These are phyloP conservation scores for Vitis hybrid DNA, from an alignment of 177 flowering plant species.

Conservation along the genomic window DNA sequence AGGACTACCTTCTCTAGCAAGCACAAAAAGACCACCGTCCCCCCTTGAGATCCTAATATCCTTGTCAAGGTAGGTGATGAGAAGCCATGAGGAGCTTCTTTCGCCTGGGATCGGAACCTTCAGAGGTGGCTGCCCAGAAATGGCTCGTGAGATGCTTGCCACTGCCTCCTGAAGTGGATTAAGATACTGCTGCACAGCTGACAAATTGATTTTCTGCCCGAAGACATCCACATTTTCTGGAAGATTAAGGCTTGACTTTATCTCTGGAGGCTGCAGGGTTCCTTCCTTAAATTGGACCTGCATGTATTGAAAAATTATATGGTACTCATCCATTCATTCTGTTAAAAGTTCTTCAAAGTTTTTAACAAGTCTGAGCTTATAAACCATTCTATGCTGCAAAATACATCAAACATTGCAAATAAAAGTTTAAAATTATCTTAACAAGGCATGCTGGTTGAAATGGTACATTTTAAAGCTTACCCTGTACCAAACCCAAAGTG, in stretches of 20 bases:
- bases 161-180: conserved; percentile 62
- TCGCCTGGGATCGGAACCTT: conserved; percentile 81
- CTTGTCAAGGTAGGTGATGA: conserved; percentile 78
- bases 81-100: conserved; percentile 71
- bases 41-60: conserved; percentile 91
- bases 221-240: conserved; percentile 69
- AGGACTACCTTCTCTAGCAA: conserved; percentile 85
- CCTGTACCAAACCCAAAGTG: too few species aligned
- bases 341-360: too few species aligned
- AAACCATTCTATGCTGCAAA: too few species aligned
- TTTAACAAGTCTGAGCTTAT: too few species aligned
- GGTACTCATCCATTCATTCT: not conserved
- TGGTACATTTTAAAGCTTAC: too few species aligned
- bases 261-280: conserved; percentile 74
- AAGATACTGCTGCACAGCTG: conserved; percentile 62
- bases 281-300: conserved; percentile 95
- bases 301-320: not conserved
- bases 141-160: conserved; percentile 52
- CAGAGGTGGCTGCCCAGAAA: conserved; percentile 86
- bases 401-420: too few species aligned
- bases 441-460: too few species aligned
- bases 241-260: conserved; percentile 57
- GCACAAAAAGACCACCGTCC: conserved; percentile 95
- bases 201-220: conserved; percentile 70
- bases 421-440: too few species aligned